phyloP scores from a whole-genome alignment of 1,139 yeast genomes.

The Taphrina wiesneri region DNA sequence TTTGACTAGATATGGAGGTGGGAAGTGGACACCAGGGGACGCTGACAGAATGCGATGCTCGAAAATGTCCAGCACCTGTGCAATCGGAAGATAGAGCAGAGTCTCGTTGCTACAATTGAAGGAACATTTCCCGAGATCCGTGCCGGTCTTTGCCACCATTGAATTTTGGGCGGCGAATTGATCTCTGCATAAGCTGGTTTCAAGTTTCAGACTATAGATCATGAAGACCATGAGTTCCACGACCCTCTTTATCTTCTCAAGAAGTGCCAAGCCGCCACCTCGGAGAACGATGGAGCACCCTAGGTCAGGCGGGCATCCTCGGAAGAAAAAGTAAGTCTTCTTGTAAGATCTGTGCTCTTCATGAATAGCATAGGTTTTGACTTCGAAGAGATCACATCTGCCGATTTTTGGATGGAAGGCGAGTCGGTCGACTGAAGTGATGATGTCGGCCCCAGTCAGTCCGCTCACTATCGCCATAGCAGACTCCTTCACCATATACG shows the following conservation, averaged over 20 bases:
- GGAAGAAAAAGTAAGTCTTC: slow-evolving; percentile 72
- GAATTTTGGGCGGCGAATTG: slow-evolving; percentile 51
- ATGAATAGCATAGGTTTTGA: slow-evolving; percentile 60
- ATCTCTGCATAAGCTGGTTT: slow-evolving; percentile 76
- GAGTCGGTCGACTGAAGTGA: slow-evolving; percentile 63
- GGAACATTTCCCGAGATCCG: background rate
- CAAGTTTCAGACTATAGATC: slow-evolving; percentile 73
- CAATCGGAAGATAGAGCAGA: slow-evolving; percentile 37
- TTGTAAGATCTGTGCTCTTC: slow-evolving; percentile 49
- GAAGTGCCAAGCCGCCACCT: slow-evolving; percentile 62
- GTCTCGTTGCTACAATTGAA: background rate
- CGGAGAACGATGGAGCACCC: slow-evolving; percentile 84
- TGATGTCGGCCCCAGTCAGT: slow-evolving; percentile 79
- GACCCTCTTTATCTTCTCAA: slow-evolving; percentile 72
- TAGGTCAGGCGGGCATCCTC: slow-evolving; percentile 69
- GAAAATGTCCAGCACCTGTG: slow-evolving; percentile 38
- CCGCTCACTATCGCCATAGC: slow-evolving; percentile 79
- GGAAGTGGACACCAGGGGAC: slow-evolving; percentile 73
- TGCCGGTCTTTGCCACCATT: background rate
- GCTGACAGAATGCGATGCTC: slow-evolving; percentile 54
- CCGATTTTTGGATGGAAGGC: slow-evolving; percentile 68
- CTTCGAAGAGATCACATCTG: slow-evolving; percentile 68
- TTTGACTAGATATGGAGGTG: slow-evolving; percentile 62
- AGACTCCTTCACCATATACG: slow-evolving; percentile 75
- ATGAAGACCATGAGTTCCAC: slow-evolving; percentile 78